Evolutionary conservation across 139 green algal genomes (phyloP), one percentile per base, ranked within the genome.

Genomic region (Desmodesmus armatus): DNA sequence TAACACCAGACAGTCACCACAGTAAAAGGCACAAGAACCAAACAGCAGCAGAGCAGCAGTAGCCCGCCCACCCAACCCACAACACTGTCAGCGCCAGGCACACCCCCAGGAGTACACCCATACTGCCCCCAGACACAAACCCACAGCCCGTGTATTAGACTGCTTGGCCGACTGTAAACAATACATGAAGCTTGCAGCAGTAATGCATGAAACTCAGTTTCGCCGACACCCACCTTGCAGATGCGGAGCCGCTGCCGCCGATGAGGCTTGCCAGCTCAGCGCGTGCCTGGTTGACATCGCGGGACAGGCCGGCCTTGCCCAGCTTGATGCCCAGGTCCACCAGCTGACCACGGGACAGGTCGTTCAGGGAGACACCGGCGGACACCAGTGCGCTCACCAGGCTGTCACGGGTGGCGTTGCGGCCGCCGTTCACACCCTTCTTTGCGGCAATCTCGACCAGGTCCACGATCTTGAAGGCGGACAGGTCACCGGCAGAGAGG

Each of bases 311-410:
- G n/a, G 76, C 76, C 76, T 83, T 83, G 76, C 76, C 76, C 53
- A 83, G 76, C 76, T 83, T 83, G 76, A 72, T 83, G 29, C 78
- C 78, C 11, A 84, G 78, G 58, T 84, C 78, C 41, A 74, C 78
- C 58, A 84, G 78, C 62, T 84, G 78, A 49, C 78, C 78, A 23
- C 58, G 55, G 39, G 62, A 66, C 39, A 84, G 78, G 78, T 84
- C 78, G 65, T 41, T 63, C 19, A 74, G 60, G 58, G 60, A 63
- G 27, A 84, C 78, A 31, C 78, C 75, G 39, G 75, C 53, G 37
- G 21, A 9, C 0, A 53, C 53, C 51, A 82, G 35, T 33, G 35
- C 75, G 37, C 2, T 15, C 2, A 35, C 55, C 35, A 82, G 51
- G 51, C 9, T 39, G 19, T 82, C 75, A 13, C 75, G 75, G 5